phyloP scores from a whole-genome alignment of 2,329 filamentous ascomycete species.

The Kalaharituber pfeilii region DNA sequence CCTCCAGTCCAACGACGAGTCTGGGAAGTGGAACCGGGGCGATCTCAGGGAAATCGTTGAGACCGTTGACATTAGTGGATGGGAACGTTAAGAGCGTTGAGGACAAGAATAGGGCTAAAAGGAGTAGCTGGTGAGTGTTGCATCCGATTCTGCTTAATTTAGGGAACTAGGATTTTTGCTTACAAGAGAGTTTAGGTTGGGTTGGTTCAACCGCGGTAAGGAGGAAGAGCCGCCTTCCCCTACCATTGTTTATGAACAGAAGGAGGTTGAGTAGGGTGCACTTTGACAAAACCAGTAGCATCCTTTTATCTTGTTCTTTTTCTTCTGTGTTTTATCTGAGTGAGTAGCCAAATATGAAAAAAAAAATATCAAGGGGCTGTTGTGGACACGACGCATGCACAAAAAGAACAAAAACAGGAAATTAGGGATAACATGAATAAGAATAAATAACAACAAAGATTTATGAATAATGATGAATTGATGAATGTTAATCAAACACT shows the following conservation, averaged over 20 bases:
- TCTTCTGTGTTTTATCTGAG: not conserved
- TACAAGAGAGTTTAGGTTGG: slow-evolving; percentile 17
- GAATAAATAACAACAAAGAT: no score
- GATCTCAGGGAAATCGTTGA: slow-evolving; percentile 51
- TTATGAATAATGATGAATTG: no score
- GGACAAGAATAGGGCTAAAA: slow-evolving; percentile 16
- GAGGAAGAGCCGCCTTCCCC: slow-evolving; percentile 15
- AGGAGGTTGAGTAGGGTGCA: slow-evolving; percentile 16
- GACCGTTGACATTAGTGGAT: slow-evolving; percentile 73
- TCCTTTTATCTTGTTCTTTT: not conserved
- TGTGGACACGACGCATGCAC: no score
- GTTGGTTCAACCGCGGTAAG: slow-evolving; percentile 20
- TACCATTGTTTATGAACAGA: slow-evolving; percentile 19
- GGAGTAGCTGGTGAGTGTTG: slow-evolving; percentile 21
- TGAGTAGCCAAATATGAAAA: no score
- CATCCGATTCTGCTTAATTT: not conserved
- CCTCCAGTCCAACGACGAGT: slow-evolving; percentile 33
- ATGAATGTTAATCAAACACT: no score
- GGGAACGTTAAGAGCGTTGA: slow-evolving; percentile 37
- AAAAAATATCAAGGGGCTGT: no score
- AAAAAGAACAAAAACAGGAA: no score
- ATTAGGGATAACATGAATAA: no score
- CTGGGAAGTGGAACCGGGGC: slow-evolving; percentile 7
- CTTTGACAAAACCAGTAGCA: not conserved
- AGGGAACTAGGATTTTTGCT: slow-evolving; percentile 5